Conservation (phyloP, 2,329 filamentous ascomycete genomes). For the Sclerotinia trifoliorum region DNA sequence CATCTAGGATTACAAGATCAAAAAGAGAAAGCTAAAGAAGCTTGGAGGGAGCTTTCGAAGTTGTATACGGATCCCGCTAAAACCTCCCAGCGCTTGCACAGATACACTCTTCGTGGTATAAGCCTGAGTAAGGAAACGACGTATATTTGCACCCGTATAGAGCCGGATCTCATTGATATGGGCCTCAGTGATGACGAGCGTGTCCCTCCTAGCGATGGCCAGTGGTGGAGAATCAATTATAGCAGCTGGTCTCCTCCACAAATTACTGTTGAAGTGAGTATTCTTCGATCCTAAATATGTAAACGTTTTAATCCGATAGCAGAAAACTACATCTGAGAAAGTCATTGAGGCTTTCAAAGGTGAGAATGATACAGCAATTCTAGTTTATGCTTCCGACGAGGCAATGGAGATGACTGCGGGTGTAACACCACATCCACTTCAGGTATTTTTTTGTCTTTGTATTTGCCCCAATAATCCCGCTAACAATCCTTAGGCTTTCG, state of each 20-base stretch:
- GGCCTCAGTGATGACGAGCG: conserved; percentile 40
- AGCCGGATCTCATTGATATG: conserved; percentile 47
- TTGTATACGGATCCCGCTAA: conserved; percentile 41
- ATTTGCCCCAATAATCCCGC: background rate
- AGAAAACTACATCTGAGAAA: conserved; percentile 50
- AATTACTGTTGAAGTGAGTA: conserved; percentile 50
- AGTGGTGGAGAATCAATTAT: conserved; percentile 58
- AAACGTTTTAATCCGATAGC: conserved; percentile 16
- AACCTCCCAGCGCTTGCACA: conserved; percentile 35
- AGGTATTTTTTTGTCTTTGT: conserved; percentile 38
- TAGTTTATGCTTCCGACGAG: conserved; percentile 55
- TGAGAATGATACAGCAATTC: conserved; percentile 49
- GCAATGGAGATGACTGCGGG: conserved; percentile 42
- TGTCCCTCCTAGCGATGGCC: conserved; percentile 41
- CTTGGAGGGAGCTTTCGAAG: conserved; percentile 43
- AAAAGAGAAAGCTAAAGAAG: conserved; percentile 36
- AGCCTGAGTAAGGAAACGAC: conserved; percentile 48
- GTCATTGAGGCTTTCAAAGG: conserved; percentile 49
- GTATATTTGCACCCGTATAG: conserved; percentile 50
- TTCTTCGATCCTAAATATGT: background rate
- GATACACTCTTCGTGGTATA: conserved; percentile 53
- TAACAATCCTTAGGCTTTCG: conserved; percentile 45
- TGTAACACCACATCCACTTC: conserved; percentile 43
- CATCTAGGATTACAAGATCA: conserved; percentile 35
- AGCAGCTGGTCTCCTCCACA: conserved; percentile 43